Base-by-base conservation (phyloP, 306 rosid genomes). In the Ziziphus jujuba region DNA sequence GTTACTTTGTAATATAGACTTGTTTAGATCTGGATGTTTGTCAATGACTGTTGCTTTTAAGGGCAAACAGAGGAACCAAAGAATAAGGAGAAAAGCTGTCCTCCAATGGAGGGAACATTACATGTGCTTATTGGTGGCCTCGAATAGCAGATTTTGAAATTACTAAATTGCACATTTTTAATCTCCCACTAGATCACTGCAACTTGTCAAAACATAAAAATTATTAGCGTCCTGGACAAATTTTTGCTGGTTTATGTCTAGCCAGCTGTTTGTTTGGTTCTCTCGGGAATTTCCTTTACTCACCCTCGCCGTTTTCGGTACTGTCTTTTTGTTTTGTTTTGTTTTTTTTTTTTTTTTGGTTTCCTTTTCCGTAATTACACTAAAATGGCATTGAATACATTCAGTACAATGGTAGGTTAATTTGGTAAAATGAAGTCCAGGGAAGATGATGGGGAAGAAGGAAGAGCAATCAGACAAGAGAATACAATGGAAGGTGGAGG, bases 1-100 rank as follows among this genome's bases (percentile, higher is more conserved):
- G 57, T 79, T 73, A 7, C 53, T 78, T 68, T 61, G 20, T 16
- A 21, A 38, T 34, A 5, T 15, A 59, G 34, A 50, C 38, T 72
- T 44, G 16, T 49, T n/a, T 65, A 25, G 38, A 6, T 11, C 22
- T 40, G 53, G 35, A 36, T 56, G 24, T 49, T 20, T 10, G 19
- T 9, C 55, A 44, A 16, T 25, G 20, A 1, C 16, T 33, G 11
- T n/a, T n/a, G 17, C 23, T 19, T 21, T 9, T 16, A 56, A 59
- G 28, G 25, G 51, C 50, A 45, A 64, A 48, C 56, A 28, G 28
- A 20, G 20, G 24, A 8, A 38, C 23, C 20, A 38, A n/a, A 19
- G 20, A 6, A n/a, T 6, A 4, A 9, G 55, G 5, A n/a, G 20
- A 5, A 50, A 50, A 15, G 54, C 22, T 50, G 55, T n/a, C 8